These are phyloP conservation scores for Puccinia brachypodii DNA, from an alignment of 1,284 basidiomycete genomes.

Conservation along the genomic window DNA sequence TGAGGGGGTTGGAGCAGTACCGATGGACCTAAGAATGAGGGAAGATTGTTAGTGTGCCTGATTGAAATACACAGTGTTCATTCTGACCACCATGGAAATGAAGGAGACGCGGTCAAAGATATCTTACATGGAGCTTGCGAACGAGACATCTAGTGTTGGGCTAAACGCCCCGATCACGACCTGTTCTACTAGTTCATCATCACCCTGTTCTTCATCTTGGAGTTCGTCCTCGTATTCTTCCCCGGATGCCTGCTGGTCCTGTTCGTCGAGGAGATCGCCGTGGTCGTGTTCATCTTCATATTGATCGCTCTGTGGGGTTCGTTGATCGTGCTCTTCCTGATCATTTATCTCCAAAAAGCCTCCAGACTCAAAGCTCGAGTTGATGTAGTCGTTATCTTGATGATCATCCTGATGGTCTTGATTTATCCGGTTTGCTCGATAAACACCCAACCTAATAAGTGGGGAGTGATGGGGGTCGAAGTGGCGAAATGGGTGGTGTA, in stretches of 20 bases:
- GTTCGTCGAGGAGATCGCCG: not conserved
- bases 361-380: not conserved
- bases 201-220: not conserved
- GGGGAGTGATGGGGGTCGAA: slow-evolving; percentile 33
- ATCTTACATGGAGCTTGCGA: slow-evolving; percentile 37
- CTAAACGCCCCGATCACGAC: slow-evolving; percentile 10
- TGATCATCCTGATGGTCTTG: not conserved
- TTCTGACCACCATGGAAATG: not conserved
- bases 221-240: not conserved
- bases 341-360: not conserved
- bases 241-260: not conserved
- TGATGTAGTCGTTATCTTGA: not conserved
- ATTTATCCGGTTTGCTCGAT: not conserved
- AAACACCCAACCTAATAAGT: not conserved
- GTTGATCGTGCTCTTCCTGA: not conserved
- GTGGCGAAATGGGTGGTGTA: slow-evolving; percentile 21
- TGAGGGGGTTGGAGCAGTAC: slow-evolving; percentile 39
- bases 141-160: slow-evolving; percentile 29
- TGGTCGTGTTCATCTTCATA: not conserved
- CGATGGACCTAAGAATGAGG: slow-evolving; percentile 7
- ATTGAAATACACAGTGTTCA: not conserved
- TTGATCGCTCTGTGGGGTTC: not conserved
- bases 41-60: slow-evolving; percentile 6
- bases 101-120: not conserved
- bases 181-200: not conserved